phyloP scores from a whole-genome alignment of 2,329 filamentous ascomycete species.

The Colletotrichum sp. region DNA sequence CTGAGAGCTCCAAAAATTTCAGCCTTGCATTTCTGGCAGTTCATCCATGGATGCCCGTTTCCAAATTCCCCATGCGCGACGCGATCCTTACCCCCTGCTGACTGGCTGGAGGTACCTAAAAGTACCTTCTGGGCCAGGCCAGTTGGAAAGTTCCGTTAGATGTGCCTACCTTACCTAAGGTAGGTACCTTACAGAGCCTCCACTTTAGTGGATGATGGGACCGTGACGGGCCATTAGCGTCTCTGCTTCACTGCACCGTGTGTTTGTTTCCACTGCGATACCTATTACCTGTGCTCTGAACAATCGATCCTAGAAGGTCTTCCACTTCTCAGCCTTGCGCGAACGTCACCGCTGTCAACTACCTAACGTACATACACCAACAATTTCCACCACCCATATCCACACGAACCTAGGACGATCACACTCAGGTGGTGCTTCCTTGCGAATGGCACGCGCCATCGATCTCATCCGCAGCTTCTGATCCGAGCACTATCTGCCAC shows the following conservation, averaged over 20 bases:
- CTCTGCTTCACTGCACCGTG: neutral
- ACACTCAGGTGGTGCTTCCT: neutral
- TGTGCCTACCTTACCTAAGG: neutral
- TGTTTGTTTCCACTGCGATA: neutral
- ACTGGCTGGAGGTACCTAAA: neutral
- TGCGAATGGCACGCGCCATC: neutral
- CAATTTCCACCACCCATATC: neutral
- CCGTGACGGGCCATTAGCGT: neutral
- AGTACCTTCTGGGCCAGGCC: neutral
- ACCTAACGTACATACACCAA: neutral
- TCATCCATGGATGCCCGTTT: neutral
- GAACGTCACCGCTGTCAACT: neutral
- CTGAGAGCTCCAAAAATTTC: conserved; percentile 31
- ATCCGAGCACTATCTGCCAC: neutral
- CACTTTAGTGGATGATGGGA: neutral
- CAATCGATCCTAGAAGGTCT: neutral
- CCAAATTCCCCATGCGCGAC: conserved; percentile 2
- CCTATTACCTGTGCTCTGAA: neutral
- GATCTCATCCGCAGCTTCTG: neutral
- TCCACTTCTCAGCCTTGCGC: neutral
- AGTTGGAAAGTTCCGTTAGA: neutral
- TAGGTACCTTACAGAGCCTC: neutral
- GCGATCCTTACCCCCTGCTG: neutral
- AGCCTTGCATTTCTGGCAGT: conserved; percentile 32
- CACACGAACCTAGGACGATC: neutral